A percentile compares a stretch with the other conserved stretches of the same genome.
Evolutionary conservation across 495 filamentous ascomycete species (phyloP).

Genomic region (Ramalina intermedia): DNA sequence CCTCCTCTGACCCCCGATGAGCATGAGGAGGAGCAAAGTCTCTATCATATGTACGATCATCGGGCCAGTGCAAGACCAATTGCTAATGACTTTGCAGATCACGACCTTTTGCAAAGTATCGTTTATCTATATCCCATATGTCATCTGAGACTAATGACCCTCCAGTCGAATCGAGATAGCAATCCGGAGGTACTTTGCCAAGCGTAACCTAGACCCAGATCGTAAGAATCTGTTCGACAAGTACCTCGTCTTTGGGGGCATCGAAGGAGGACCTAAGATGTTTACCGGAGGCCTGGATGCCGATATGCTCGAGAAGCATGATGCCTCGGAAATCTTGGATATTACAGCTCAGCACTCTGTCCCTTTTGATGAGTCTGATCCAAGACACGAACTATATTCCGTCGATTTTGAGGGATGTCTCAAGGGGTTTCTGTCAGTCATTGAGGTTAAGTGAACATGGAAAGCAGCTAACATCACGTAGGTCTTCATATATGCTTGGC

Average conservation of each 20-base stretch:
- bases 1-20: slow-evolving; percentile 59
- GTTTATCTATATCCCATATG: not conserved
- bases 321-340: slow-evolving; percentile 44
- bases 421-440: slow-evolving; percentile 60
- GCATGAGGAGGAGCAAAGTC: slow-evolving; percentile 38
- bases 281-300: slow-evolving; percentile 48
- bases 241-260: slow-evolving; percentile 74
- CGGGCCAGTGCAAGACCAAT: not conserved
- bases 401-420: slow-evolving; percentile 70
- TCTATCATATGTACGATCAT: slow-evolving; percentile 39
- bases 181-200: slow-evolving; percentile 63
- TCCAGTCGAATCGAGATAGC: slow-evolving; percentile 68
- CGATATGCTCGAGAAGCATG: slow-evolving; percentile 36
- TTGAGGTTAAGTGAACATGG: not conserved
- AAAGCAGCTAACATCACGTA: slow-evolving; percentile 3
- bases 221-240: slow-evolving; percentile 55
- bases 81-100: slow-evolving; percentile 17
- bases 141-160: slow-evolving; percentile 2
- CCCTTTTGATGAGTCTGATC: slow-evolving; percentile 27
- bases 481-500: slow-evolving; percentile 33
- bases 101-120: slow-evolving; percentile 29
- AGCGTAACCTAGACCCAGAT: slow-evolving; percentile 53
- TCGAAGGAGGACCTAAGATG: slow-evolving; percentile 49
- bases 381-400: slow-evolving; percentile 36
- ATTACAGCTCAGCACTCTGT: slow-evolving; percentile 48